Evolutionary conservation across 805 yeast genomes (phyloP).

Genomic region (Isabelozyma pseudorhagii): DNA sequence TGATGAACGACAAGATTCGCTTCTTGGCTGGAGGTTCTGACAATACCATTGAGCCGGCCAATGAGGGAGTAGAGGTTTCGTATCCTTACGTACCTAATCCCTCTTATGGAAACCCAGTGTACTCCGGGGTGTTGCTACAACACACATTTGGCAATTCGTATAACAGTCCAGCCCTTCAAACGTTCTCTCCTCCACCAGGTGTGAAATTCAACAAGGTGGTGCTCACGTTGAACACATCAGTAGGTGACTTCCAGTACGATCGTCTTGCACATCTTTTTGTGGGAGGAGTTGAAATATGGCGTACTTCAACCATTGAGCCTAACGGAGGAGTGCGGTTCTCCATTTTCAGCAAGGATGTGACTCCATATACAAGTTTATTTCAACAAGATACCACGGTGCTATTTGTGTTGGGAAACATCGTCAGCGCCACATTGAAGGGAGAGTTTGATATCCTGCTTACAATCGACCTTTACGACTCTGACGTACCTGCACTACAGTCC

Average conservation of each 20-base stretch:
- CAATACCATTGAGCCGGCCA: background rate
- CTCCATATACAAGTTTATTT: conserved; percentile 49
- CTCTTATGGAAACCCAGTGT: conserved; percentile 24
- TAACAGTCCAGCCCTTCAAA: conserved; percentile 44
- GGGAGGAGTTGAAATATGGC: conserved; percentile 24
- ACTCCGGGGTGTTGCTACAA: conserved; percentile 33
- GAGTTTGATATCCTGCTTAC: conserved; percentile 47
- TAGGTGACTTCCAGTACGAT: conserved; percentile 19
- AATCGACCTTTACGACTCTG: conserved; percentile 42
- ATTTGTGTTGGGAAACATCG: conserved; percentile 55
- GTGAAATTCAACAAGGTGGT: conserved; percentile 18
- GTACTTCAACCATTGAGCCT: conserved; percentile 50
- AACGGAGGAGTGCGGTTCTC: conserved; percentile 51
- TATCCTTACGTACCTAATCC: conserved; percentile 4
- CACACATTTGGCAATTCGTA: conserved; percentile 51
- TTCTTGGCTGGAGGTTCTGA: background rate
- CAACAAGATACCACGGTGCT: conserved; percentile 29
- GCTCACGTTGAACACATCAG: conserved; percentile 18
- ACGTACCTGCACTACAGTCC: conserved; percentile 1
- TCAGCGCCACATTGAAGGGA: conserved; percentile 47
- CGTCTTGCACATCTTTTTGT: conserved; percentile 24
- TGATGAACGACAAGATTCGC: background rate
- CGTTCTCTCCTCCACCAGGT: conserved; percentile 38
- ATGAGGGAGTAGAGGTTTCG: conserved; percentile 1
- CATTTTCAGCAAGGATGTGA: conserved; percentile 52